Evolutionary conservation across 2,329 filamentous ascomycete genomes (phyloP).

Genomic region (Alternaria solani): DNA sequence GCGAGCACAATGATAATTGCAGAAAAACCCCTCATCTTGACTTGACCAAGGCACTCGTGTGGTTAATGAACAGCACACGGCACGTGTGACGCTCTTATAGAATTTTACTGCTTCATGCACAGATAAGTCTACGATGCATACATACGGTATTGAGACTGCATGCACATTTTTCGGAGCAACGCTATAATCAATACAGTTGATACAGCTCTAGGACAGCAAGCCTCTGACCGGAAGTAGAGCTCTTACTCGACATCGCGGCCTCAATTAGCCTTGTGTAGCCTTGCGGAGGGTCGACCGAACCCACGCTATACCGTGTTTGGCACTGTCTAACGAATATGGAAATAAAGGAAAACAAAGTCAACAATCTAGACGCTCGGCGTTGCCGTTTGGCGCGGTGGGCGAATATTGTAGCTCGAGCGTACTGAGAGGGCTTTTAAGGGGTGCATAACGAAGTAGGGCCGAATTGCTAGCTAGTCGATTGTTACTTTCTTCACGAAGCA

Average conservation of each 20-base stretch:
- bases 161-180: neutral
- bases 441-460: neutral
- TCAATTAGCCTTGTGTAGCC: neutral
- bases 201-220: neutral
- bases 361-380: neutral
- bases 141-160: neutral
- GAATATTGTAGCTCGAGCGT: neutral
- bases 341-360: neutral
- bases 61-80: neutral
- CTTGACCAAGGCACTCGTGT: neutral
- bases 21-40: neutral
- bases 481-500: neutral
- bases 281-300: neutral
- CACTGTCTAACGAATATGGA: neutral
- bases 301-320: neutral
- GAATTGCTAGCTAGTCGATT: neutral
- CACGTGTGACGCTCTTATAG: neutral
- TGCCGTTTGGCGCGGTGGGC: neutral
- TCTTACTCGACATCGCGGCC: neutral
- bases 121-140: neutral
- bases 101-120: neutral
- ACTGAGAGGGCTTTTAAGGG: neutral
- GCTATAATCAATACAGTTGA: neutral
- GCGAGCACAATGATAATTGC: neutral
- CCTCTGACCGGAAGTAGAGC: neutral